phyloP scores from a whole-genome alignment of 2,329 filamentous ascomycete species.

The Alternaria triticina region DNA sequence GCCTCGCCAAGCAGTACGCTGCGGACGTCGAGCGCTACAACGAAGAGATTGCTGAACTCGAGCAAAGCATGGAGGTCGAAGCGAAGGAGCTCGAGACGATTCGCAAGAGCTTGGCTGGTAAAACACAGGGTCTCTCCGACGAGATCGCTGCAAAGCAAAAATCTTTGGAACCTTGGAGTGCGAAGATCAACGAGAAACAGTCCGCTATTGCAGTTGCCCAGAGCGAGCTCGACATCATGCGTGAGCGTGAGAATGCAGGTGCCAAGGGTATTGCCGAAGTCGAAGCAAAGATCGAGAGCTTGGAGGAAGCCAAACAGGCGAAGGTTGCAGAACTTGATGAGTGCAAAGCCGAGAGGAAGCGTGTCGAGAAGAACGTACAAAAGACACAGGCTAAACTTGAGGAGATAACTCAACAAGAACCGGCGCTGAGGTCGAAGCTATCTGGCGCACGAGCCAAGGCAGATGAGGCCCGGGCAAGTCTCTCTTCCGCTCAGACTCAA shows the following conservation, averaged over 20 bases:
- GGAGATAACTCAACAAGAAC: constrained; percentile 77
- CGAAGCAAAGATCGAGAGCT: constrained; percentile 75
- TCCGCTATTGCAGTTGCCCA: constrained; percentile 93
- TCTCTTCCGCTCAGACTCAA: constrained; percentile 88
- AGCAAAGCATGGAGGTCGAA: constrained; percentile 76
- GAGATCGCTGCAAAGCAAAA: constrained; percentile 93
- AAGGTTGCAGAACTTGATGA: constrained; percentile 79
- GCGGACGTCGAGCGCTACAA: constrained; percentile 79
- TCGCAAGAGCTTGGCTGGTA: constrained; percentile 87
- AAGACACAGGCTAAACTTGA: constrained; percentile 75
- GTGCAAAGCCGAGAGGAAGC: constrained; percentile 73
- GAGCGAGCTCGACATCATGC: constrained; percentile 89
- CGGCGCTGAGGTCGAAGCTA: constrained; percentile 80
- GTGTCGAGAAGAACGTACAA: constrained; percentile 75
- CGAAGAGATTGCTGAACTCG: constrained; percentile 76
- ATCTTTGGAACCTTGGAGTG: constrained; percentile 92
- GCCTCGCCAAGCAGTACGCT: constrained; percentile 77
- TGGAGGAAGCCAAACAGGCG: constrained; percentile 72
- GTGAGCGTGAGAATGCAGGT: constrained; percentile 87
- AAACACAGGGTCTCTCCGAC: constrained; percentile 93
- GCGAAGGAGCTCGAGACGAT: constrained; percentile 84
- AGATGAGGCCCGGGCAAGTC: constrained; percentile 89
- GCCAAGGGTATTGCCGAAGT: constrained; percentile 84
- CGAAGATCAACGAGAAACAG: constrained; percentile 95
- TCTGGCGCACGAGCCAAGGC: constrained; percentile 93